Percentiles rank a stretch among this genome's conserved stretches.
Evolutionary conservation across 441 rosid genomes (phyloP).

Genomic region (Bruguiera hainesii): DNA sequence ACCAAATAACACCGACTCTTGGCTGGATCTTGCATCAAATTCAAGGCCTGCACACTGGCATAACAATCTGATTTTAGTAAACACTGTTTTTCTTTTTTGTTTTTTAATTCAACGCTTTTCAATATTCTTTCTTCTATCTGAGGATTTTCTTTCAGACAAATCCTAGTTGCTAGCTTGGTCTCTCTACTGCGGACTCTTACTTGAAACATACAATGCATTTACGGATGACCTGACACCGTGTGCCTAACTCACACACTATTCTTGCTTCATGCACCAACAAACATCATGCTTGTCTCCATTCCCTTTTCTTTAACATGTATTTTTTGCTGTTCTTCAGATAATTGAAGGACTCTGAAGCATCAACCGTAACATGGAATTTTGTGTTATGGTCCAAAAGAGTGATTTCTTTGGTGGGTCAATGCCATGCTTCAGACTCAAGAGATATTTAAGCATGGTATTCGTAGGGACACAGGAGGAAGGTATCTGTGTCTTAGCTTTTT

Average conservation of each 20-base stretch:
- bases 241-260: too few relatives aligned
- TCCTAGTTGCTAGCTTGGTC: too few relatives aligned
- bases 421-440: not conserved
- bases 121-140: too few relatives aligned
- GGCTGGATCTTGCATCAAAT: slow-evolving; percentile 61
- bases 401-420: slow-evolving; percentile 31
- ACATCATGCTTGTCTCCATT: not conserved
- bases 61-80: slow-evolving; percentile 4
- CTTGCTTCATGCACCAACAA: too few relatives aligned
- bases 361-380: slow-evolving; percentile 19
- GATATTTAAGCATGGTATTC: slow-evolving; percentile 7
- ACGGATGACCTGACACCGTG: too few relatives aligned
- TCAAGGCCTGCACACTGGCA: slow-evolving; percentile 38
- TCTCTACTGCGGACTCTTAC: too few relatives aligned
- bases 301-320: not conserved
- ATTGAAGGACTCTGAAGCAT: slow-evolving; percentile 29
- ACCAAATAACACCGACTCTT: slow-evolving; percentile 50
- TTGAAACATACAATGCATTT: too few relatives aligned
- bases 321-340: slow-evolving; percentile 24
- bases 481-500: slow-evolving; percentile 17
- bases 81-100: too few relatives aligned
- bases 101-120: not conserved
- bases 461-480: slow-evolving; percentile 14
- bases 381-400: slow-evolving; percentile 30
- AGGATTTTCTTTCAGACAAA: too few relatives aligned